Evolutionary conservation across 805 yeast species (phyloP).

Genomic region (Pichia eremophila): DNA sequence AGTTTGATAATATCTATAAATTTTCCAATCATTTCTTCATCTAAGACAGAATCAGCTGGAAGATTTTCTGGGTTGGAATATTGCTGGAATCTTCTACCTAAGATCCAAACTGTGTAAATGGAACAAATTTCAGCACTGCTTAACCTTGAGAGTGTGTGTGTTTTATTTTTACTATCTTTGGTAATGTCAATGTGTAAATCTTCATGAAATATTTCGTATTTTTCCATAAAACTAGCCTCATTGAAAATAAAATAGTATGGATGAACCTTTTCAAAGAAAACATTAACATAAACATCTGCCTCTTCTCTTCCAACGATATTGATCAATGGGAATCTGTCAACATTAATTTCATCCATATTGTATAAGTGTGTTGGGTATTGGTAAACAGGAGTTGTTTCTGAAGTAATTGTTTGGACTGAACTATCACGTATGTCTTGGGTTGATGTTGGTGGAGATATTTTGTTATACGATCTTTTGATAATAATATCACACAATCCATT

Average conservation of each 20-base stretch:
- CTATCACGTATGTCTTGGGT: slow-evolving; percentile 26
- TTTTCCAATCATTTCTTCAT: slow-evolving; percentile 20
- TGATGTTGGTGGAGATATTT: slow-evolving; percentile 27
- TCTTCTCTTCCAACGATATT: slow-evolving; percentile 25
- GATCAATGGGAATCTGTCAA: slow-evolving; percentile 32
- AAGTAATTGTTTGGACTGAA: slow-evolving; percentile 26
- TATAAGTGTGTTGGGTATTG: slow-evolving; percentile 28
- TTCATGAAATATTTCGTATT: slow-evolving; percentile 32
- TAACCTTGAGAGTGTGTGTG: slow-evolving; percentile 14
- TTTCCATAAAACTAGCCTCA: slow-evolving; percentile 24
- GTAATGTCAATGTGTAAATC: slow-evolving; percentile 18
- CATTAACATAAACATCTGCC: slow-evolving; percentile 28
- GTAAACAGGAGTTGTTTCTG: slow-evolving; percentile 27
- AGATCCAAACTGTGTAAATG: slow-evolving; percentile 38
- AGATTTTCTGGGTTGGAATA: slow-evolving; percentile 19
- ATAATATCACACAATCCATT: slow-evolving; percentile 35
- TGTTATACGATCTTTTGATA: slow-evolving; percentile 27
- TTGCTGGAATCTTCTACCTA: slow-evolving; percentile 28
- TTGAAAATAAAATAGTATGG: slow-evolving; percentile 36
- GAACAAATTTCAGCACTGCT: slow-evolving; percentile 32
- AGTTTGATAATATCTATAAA: slow-evolving; percentile 34
- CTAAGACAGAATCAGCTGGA: slow-evolving; percentile 16
- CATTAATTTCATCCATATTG: slow-evolving; percentile 23
- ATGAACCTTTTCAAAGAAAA: slow-evolving; percentile 35
- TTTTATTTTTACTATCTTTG: slow-evolving; percentile 2